Base-by-base conservation (phyloP, 2,329 filamentous ascomycete genomes). In the Helotiales sp. region DNA sequence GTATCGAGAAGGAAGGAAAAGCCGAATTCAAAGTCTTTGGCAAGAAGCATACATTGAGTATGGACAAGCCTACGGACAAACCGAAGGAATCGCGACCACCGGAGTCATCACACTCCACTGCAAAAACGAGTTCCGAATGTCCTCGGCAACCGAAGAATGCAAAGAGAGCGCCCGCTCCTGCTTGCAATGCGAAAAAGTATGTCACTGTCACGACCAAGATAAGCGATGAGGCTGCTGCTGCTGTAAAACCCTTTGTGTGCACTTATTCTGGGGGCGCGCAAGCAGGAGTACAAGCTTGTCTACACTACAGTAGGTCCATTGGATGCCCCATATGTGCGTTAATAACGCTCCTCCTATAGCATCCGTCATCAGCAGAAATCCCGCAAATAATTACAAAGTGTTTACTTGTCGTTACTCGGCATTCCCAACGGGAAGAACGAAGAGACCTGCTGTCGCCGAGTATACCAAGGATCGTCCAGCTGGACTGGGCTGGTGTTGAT, bases 1-100 rank as follows among this genome's bases (percentile, higher is more conserved):
- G 64, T 4, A 66, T 74, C 12, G 71, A 67, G 50, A 74, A 74
- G 54, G 68, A 62, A 40, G 71, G 72, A 19, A 69, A 71, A 48
- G 58, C 60, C 6, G 60, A 60, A 25, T 63, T 63, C 63, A 71
- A 71, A 55, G 60, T 70, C 2, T 67, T 67, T 49, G 69, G 69
- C 7, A 71, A 71, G 50, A 64, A 70, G 27, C 62, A 69, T 33
- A 66, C 64, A 22, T 54, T 70, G 5, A 52, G 57, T 6, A 55
- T 62, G 50, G 52, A 57, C 33, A 58, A 63, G 33, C 60, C 61
- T 5, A 62, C 51, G 4, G 54, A 57, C 13, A 54, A 56, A 19
- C 47, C 46, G 3, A 17, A n/a, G 4, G 40, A 48, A 24, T 31
- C 42, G 2, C n/a, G 52, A 7, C 38, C 40, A 17, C 30, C 42